These are phyloP conservation scores for Ogataea trehaloabstinens DNA, from an alignment of 805 yeast species.

Conservation along the genomic window DNA sequence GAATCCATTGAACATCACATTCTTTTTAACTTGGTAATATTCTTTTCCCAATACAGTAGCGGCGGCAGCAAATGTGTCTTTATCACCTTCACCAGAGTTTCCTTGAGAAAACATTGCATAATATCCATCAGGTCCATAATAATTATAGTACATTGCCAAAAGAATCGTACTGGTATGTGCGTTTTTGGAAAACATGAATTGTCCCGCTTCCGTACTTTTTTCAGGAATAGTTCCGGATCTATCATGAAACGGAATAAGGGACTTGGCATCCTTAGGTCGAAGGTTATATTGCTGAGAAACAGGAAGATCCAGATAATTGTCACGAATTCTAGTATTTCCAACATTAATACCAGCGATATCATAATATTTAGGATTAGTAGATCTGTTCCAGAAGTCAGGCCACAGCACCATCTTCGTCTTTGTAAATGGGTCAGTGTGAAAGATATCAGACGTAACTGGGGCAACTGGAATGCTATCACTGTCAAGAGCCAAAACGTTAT, in stretches of 20 bases:
- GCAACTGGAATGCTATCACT: constrained; percentile 46
- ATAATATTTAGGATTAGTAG: constrained; percentile 58
- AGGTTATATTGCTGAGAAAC: constrained; percentile 15
- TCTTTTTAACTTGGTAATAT: constrained; percentile 55
- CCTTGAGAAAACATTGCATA: constrained; percentile 59
- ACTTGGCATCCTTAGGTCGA: constrained; percentile 16
- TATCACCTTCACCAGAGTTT: constrained; percentile 74
- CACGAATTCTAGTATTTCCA: constrained; percentile 35
- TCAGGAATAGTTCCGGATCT: constrained; percentile 60
- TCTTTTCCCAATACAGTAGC: constrained; percentile 48
- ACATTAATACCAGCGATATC: constrained; percentile 48
- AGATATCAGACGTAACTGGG: constrained; percentile 52
- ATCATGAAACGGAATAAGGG: constrained; percentile 51
- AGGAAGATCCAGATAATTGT: constrained; percentile 27
- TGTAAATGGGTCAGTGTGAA: constrained; percentile 43
- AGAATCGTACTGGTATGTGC: constrained; percentile 53
- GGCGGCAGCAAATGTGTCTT: constrained; percentile 73
- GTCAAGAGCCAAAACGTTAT: constrained; percentile 43
- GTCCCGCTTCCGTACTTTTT: constrained; percentile 65
- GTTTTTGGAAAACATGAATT: constrained; percentile 53
- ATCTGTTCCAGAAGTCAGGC: constrained; percentile 69
- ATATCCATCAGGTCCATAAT: constrained; percentile 58
- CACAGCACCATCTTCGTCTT: constrained; percentile 52
- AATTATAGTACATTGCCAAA: constrained; percentile 57
- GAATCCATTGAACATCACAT: constrained; percentile 48